phyloP scores from a whole-genome alignment of 768 basidiomycete species.

The Pulveroboletus sp. region DNA sequence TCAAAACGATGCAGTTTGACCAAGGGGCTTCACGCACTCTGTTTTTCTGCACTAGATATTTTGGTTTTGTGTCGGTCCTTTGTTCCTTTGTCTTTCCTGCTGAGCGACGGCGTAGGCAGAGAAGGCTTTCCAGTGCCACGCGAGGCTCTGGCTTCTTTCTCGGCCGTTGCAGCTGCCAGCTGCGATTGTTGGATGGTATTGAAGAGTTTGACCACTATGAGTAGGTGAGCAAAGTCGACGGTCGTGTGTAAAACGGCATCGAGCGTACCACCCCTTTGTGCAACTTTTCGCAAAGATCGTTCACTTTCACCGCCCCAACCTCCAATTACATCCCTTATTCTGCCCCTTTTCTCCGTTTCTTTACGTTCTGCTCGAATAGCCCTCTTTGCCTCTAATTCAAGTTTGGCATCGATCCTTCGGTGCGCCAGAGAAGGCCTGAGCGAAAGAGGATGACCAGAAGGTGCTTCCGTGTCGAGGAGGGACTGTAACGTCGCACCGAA shows the following conservation, averaged over 20 bases:
- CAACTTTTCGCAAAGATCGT: constrained; percentile 75
- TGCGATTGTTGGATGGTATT: constrained; percentile 86
- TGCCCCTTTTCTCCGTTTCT: constrained; percentile 68
- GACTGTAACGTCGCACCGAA: constrained; percentile 77
- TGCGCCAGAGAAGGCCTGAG: constrained; percentile 72
- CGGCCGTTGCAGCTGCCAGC: constrained; percentile 46
- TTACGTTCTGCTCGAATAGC: constrained; percentile 68
- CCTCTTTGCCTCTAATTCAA: constrained; percentile 70
- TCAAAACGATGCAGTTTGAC: constrained; percentile 1
- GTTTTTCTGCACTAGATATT: constrained; percentile 52
- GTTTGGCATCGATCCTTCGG: constrained; percentile 72
- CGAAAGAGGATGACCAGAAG: constrained; percentile 69
- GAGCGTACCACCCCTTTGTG: constrained; percentile 73
- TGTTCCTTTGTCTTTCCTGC: constrained; percentile 43
- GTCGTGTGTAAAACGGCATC: not conserved
- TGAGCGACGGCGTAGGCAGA: constrained; percentile 60
- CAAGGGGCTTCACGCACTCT: constrained; percentile 41
- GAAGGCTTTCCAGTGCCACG: constrained; percentile 75
- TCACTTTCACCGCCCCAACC: constrained; percentile 89
- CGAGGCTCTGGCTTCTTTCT: constrained; percentile 55
- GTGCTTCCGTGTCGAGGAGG: constrained; percentile 67
- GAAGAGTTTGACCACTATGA: constrained; percentile 77
- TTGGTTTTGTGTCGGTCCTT: constrained; percentile 57
- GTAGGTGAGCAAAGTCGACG: not conserved
- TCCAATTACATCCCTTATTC: constrained; percentile 70